A percentile compares a stretch with the other conserved stretches of the same genome.
These are phyloP conservation scores for Vigna radiata DNA, from an alignment of 306 rosid species.

Conservation along the genomic window DNA sequence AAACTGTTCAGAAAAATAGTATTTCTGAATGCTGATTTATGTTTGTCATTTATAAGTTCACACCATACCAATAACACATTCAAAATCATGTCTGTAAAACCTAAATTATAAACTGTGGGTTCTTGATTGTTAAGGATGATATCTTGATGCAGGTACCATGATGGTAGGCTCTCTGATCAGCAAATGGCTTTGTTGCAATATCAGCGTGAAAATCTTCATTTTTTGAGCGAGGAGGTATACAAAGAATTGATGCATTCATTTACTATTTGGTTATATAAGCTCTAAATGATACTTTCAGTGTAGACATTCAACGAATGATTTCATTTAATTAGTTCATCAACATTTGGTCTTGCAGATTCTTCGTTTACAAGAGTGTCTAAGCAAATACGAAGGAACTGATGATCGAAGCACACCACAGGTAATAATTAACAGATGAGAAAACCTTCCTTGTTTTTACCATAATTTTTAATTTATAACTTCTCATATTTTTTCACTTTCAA, in stretches of 20 bases:
- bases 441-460: not conserved
- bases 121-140: slow-evolving; percentile 25
- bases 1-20: slow-evolving; percentile 17
- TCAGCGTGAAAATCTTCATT: slow-evolving; percentile 98
- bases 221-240: slow-evolving; percentile 93
- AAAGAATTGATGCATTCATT: slow-evolving; percentile 40
- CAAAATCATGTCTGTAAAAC: slow-evolving; percentile 33
- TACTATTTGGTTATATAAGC: slow-evolving; percentile 25
- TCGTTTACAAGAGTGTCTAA: slow-evolving; percentile 86
- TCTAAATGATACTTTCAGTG: slow-evolving; percentile 3
- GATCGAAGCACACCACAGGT: slow-evolving; percentile 98
- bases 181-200: slow-evolving; percentile 99
- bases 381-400: slow-evolving; percentile 84
- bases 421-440: slow-evolving; percentile 32
- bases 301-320: slow-evolving; percentile 1
- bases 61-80: slow-evolving; percentile 6
- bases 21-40: slow-evolving; percentile 33
- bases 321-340: slow-evolving; percentile 37
- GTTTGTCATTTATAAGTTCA: slow-evolving; percentile 21
- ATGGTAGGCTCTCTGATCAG: slow-evolving; percentile 96
- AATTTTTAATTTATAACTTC: slow-evolving; percentile 22
- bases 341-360: slow-evolving; percentile 71
- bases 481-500: not conserved
- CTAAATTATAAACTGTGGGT: slow-evolving; percentile 20
- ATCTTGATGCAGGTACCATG: slow-evolving; percentile 77